These are phyloP conservation scores for Apocynum venetum DNA, from an alignment of 257 asterid genomes.

Conservation along the genomic window DNA sequence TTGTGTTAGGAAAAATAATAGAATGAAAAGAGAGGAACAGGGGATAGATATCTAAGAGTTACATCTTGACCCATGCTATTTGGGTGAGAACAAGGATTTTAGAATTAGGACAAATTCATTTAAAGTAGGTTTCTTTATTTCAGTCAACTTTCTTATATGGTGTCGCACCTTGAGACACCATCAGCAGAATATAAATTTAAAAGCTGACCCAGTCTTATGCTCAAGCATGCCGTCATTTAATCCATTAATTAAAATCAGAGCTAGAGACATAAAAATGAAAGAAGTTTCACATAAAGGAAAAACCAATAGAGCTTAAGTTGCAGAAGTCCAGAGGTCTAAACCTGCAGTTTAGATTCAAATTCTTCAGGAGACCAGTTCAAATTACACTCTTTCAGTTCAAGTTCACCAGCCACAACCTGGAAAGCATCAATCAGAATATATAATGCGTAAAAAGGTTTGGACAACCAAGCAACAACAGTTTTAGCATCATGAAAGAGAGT, in stretches of 20 bases:
- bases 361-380: constrained; percentile 96
- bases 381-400: constrained; percentile 87
- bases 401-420: constrained; percentile 98
- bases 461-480: constrained; percentile 13
- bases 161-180: neutral
- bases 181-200: neutral
- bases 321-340: constrained; percentile 12
- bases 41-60: neutral
- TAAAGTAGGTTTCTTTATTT: neutral
- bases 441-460: neutral
- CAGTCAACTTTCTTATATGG: neutral
- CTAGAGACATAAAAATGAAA: neutral
- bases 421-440: constrained; percentile 12
- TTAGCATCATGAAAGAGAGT: constrained; percentile 3
- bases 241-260: neutral
- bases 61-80: neutral
- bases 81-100: neutral
- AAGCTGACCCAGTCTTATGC: neutral
- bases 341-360: constrained; percentile 91
- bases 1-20: neutral
- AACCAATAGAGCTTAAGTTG: neutral
- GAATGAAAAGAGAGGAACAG: neutral
- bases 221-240: neutral
- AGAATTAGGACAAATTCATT: neutral
- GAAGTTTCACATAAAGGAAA: neutral